phyloP scores from a whole-genome alignment of 768 basidiomycete genomes.

The Coprinellus micaceus region DNA sequence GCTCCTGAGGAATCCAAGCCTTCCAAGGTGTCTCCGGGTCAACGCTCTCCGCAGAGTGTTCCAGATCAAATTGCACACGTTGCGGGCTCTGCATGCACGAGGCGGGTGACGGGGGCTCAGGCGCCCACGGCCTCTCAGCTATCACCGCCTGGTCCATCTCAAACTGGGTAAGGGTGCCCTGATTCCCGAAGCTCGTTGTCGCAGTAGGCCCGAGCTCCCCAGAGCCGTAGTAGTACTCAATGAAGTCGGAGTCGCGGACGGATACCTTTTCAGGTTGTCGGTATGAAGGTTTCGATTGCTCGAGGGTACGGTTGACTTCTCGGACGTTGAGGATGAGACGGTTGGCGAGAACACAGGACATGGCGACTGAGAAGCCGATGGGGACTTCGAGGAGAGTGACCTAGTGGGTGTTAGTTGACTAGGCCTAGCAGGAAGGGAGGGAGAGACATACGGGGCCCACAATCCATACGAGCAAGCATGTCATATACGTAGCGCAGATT shows the following conservation, averaged over 20 bases:
- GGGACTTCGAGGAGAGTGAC: slow-evolving; percentile 45
- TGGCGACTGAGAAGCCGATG: slow-evolving; percentile 53
- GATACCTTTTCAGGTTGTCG: not conserved
- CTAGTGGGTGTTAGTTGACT: slow-evolving; percentile 18
- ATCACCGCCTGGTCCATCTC: slow-evolving; percentile 20
- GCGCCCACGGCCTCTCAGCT: not conserved
- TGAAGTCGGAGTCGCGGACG: slow-evolving; percentile 5
- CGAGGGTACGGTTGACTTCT: slow-evolving; percentile 29
- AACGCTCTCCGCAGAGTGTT: too few relatives aligned
- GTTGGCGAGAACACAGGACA: slow-evolving; percentile 58
- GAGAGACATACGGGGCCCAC: slow-evolving; percentile 28
- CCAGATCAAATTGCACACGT: too few relatives aligned
- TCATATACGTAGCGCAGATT: slow-evolving; percentile 53
- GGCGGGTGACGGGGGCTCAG: not conserved
- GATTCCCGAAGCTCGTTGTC: slow-evolving; percentile 10
- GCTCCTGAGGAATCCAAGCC: not conserved
- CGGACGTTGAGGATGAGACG: slow-evolving; percentile 56
- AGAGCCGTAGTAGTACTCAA: slow-evolving; percentile 7
- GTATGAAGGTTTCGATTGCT: slow-evolving; percentile 2
- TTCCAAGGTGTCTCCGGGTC: not conserved
- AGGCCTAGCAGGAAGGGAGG: not conserved
- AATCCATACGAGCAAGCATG: slow-evolving; percentile 43
- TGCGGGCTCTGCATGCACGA: too few relatives aligned
- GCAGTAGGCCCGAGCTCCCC: not conserved
- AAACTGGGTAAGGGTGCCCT: slow-evolving; percentile 17